Conservation (phyloP, 306 rosid genomes). For the Dalbergia cochinchinensis region DNA sequence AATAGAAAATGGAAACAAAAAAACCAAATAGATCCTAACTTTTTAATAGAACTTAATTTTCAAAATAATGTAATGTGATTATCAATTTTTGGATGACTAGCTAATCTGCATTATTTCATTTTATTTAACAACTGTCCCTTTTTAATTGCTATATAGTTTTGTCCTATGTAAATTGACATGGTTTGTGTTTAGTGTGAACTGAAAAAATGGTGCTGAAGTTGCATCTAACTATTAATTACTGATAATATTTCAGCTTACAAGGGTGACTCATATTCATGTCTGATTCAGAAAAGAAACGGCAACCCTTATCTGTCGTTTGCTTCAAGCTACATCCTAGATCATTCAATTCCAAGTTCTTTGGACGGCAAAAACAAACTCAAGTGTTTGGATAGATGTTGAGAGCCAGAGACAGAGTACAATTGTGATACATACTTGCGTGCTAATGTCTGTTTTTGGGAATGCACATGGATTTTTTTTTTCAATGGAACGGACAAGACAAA, state of each 20-base stretch:
- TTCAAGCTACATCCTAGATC: neutral
- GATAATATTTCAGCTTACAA: neutral
- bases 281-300: constrained; percentile 31
- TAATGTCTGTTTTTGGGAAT: neutral
- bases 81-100: no score
- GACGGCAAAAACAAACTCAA: constrained; percentile 31
- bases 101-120: no score
- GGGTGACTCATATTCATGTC: constrained; percentile 27
- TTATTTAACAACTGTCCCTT: no score
- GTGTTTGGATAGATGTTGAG: neutral
- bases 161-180: neutral
- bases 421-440: constrained; percentile 1
- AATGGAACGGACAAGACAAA: constrained; percentile 17
- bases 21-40: no score
- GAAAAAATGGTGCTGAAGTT: constrained; percentile 11
- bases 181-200: constrained; percentile 24
- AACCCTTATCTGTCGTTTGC: constrained; percentile 25
- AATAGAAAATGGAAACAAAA: no score
- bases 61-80: no score
- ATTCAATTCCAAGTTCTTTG: constrained; percentile 49
- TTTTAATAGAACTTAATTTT: no score
- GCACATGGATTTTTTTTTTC: no score
- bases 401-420: neutral
- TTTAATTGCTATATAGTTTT: no score
- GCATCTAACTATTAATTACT: neutral